Evolutionary conservation across 2,329 filamentous ascomycete species (phyloP).

Genomic region (Didymella arachidicola): DNA sequence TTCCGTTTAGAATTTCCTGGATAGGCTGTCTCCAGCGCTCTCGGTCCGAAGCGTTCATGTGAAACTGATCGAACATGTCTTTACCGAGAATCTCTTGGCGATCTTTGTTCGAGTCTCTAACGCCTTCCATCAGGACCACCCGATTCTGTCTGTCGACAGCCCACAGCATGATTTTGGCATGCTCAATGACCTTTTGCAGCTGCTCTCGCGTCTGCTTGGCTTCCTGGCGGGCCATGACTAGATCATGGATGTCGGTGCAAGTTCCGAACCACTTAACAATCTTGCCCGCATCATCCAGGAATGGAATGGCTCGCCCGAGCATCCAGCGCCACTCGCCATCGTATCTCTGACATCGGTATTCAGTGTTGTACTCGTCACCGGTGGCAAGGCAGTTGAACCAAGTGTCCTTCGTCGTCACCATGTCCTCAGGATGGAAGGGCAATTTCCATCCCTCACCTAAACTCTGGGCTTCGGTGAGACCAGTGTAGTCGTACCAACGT

Average conservation of each 20-base stretch:
- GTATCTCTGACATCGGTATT: constrained; percentile 73
- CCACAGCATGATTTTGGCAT: constrained; percentile 79
- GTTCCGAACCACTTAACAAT: constrained; percentile 85
- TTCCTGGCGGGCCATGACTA: constrained; percentile 71
- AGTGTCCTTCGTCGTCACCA: constrained; percentile 60
- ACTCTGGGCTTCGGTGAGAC: constrained; percentile 68
- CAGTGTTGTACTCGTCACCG: constrained; percentile 70
- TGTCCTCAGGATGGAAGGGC: constrained; percentile 75
- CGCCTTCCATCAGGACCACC: constrained; percentile 75
- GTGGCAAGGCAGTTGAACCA: constrained; percentile 72
- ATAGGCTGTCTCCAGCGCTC: constrained; percentile 64
- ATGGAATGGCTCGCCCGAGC: constrained; percentile 73
- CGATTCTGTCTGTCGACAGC: constrained; percentile 69
- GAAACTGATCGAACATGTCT: constrained; percentile 71
- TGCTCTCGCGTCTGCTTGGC: constrained; percentile 74
- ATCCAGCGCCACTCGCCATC: constrained; percentile 82
- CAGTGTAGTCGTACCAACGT: constrained; percentile 81
- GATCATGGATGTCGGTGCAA: constrained; percentile 80
- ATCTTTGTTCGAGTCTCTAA: constrained; percentile 58
- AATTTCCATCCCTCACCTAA: constrained; percentile 68
- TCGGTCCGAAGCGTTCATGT: constrained; percentile 38
- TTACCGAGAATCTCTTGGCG: constrained; percentile 59
- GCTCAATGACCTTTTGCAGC: constrained; percentile 74
- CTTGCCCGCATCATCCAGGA: constrained; percentile 70
- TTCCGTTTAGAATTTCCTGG: constrained; percentile 69